Evolutionary conservation across 2,329 filamentous ascomycete genomes (phyloP), one percentile per base, ranked within the genome.

Genomic region (Penicillium brasilianum): DNA sequence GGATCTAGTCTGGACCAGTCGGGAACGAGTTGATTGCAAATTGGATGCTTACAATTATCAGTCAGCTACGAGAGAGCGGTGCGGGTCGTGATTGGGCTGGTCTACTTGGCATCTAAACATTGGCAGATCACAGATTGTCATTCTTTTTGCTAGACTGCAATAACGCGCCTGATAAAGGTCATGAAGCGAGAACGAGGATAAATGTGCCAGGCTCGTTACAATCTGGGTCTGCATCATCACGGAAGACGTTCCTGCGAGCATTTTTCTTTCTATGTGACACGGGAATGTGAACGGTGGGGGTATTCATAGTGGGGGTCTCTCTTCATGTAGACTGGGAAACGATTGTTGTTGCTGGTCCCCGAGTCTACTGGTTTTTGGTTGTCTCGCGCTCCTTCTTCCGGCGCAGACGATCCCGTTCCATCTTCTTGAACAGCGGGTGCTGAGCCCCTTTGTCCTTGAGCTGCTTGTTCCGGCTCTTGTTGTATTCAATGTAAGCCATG

Each of bases 401-500:
- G 71, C 85, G 85, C 69, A 85, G 82, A 66, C 86, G 84, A 67
- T 90, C 87, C 54, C 87, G 80, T 60, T 84, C 81, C 62, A 90
- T 77, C 75, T 90, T 90, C 77, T 85, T 87, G 77, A 90, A 90
- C 72, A 90, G 87, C 0, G 83, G 78, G 69, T 85, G 85, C 62
- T 84, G 80, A n/a, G 77, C 80, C 57, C 80, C 80, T 69, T 87
- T 86, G 72, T 87, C 85, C 80, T 88, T 89, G 70, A 88, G 77
- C 65, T 84, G 82, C 78, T 87, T 88, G 72, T 91, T 92, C 66
- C 84, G 83, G 69, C 84, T 88, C 81, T 88, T 90, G 77, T 91
- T 92, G 77, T 91, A 89, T 76, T 94, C 91, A 59, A 92, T 87
- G 75, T 94, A 98, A n/a, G 94, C 93, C 95, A 99, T 98, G 74